These are phyloP conservation scores for Pythium volutum DNA, from an alignment of 352 stramenopile genomes.

Conservation along the genomic window DNA sequence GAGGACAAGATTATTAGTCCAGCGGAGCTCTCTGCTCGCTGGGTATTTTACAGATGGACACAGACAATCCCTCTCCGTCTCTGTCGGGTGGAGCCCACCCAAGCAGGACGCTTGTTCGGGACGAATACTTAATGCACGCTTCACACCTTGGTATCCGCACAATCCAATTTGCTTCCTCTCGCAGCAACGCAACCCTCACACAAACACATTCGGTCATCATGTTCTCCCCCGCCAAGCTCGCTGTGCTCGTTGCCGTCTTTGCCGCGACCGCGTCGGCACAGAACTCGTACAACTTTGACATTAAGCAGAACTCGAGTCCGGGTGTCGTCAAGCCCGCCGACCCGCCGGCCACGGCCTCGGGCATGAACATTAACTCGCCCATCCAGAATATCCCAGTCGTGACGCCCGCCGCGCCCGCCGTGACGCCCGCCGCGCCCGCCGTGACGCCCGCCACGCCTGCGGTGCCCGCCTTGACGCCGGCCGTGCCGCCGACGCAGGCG, in stretches of 20 bases:
- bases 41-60: no score
- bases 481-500: conserved; percentile 11
- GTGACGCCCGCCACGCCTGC: conserved; percentile 23
- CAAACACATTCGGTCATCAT: conserved; percentile 18
- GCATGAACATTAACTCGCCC: conserved; percentile 5
- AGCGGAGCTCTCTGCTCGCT: no score
- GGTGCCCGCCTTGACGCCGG: neutral
- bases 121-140: neutral
- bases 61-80: no score
- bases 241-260: conserved; percentile 13
- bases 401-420: conserved; percentile 10
- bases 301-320: conserved; percentile 16
- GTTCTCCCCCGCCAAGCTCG: conserved; percentile 20
- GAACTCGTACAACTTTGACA: conserved; percentile 13
- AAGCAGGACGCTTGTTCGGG: no score
- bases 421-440: conserved; percentile 5
- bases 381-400: conserved; percentile 13
- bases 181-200: conserved; percentile 11
- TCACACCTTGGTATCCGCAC: conserved; percentile 11
- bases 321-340: conserved; percentile 15
- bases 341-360: neutral
- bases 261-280: conserved; percentile 16
- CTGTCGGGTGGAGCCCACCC: no score
- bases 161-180: conserved; percentile 31
- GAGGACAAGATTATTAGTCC: no score